Percentiles rank a stretch among this genome's conserved stretches.
Conservation (phyloP, 2,329 filamentous ascomycete species). For the Aspergillus sp. region DNA sequence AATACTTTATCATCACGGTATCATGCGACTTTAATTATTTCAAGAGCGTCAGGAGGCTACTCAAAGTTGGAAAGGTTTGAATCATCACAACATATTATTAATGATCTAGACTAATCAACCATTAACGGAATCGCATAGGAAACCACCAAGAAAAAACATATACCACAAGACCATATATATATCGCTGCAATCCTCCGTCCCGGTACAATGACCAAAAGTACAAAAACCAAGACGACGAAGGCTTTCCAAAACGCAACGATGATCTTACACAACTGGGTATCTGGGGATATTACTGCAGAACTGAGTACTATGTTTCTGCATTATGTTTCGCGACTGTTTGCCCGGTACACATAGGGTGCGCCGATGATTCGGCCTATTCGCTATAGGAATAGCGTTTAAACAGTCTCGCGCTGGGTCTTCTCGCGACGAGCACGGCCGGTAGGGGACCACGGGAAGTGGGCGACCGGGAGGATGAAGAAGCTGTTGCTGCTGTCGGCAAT, state of each 20-base stretch:
- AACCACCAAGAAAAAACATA: slow-evolving; percentile 10
- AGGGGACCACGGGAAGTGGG: slow-evolving; percentile 93
- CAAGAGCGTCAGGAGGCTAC: too few relatives aligned
- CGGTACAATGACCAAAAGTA: not conserved
- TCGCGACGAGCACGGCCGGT: slow-evolving; percentile 64
- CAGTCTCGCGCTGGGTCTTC: slow-evolving; percentile 51
- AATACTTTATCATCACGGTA: too few relatives aligned
- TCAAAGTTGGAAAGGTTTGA: not conserved
- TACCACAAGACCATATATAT: slow-evolving; percentile 13
- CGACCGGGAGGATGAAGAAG: slow-evolving; percentile 91
- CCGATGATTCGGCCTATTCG: not conserved
- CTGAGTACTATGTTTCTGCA: not conserved
- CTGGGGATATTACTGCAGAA: slow-evolving; percentile 28
- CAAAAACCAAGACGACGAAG: not conserved
- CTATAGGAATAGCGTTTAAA: slow-evolving; percentile 22
- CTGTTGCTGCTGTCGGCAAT: slow-evolving; percentile 69
- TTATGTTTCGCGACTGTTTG: not conserved
- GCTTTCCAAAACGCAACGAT: slow-evolving; percentile 12
- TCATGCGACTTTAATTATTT: too few relatives aligned
- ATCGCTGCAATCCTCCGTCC: not conserved
- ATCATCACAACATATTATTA: slow-evolving; percentile 2
- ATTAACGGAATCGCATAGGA: slow-evolving; percentile 4
- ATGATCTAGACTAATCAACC: slow-evolving; percentile 4
- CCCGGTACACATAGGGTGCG: not conserved
- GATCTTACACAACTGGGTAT: slow-evolving; percentile 33